Percentiles rank a stretch among this genome's conserved stretches.
phyloP scores from a whole-genome alignment of 441 rosid genomes.

The Dalechampia spathulata region DNA sequence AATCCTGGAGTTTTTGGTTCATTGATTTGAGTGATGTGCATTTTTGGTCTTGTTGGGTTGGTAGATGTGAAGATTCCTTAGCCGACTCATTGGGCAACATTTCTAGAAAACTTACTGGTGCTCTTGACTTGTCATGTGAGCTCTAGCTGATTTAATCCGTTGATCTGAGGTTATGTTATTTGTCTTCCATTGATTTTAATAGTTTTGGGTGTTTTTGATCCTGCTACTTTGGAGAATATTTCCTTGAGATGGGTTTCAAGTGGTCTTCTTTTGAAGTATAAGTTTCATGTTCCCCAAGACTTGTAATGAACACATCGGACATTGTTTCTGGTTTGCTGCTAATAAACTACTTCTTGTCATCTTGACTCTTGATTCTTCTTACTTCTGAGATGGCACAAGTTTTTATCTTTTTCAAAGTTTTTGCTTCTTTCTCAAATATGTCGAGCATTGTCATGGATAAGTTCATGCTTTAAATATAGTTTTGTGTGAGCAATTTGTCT shows the following conservation, averaged over 20 bases:
- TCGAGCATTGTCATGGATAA: no score
- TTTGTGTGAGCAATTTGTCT: background rate
- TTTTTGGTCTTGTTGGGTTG: no score
- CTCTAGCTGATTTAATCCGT: background rate
- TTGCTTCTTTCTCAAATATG: no score
- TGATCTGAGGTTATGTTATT: background rate
- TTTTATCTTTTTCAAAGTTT: background rate
- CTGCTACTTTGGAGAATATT: background rate
- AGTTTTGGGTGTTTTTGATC: background rate
- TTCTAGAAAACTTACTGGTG: background rate
- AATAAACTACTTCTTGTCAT: no score
- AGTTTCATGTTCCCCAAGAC: background rate
- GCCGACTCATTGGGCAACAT: background rate
- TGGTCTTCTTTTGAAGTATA: background rate
- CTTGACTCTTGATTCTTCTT: no score
- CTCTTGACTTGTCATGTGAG: background rate
- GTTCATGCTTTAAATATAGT: background rate
- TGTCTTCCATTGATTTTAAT: background rate
- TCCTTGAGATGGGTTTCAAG: background rate
- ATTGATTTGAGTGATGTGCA: constrained; percentile 6
- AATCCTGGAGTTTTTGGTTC: constrained; percentile 11
- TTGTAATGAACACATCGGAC: background rate
- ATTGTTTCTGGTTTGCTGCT: no score
- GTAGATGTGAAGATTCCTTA: constrained; percentile 2
- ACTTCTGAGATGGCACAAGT: background rate